Base-by-base conservation (phyloP, 2,329 filamentous ascomycete species). In the Diaporthe ilicicola region DNA sequence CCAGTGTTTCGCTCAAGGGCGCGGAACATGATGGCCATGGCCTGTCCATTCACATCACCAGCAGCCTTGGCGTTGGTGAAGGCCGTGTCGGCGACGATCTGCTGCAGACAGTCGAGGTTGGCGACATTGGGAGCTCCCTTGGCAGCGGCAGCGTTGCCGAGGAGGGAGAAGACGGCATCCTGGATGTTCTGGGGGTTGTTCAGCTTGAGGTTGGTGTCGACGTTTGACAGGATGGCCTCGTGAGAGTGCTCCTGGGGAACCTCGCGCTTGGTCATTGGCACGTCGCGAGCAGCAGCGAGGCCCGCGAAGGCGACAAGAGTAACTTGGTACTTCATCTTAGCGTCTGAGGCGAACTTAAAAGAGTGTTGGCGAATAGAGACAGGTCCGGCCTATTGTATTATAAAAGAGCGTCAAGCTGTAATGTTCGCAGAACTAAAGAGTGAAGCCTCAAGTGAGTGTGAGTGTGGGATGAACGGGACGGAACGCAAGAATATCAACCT, bases 1-100 rank as follows among this genome's bases (percentile, higher is more conserved):
- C 81, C 86, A 32, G 89, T 91, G 81, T 91, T 91, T 70, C 89
- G 85, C 83, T 91, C 90, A 27, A 89, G 78, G 39, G 85, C 82
- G 54, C 84, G 83, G 79, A 83, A 89, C 70, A 88, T 80, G 71
- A 90, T 82, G 24, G 88, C 87, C 75, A 83, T 83, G 32, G 82
- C 83, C 85, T 86, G 84, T 71, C 84, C 86, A 24, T 83, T 80
- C 32, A 89, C 78, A 78, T 90, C 85, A 39, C 82, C 83, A 61
- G 84, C 84, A 0, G 82, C 86, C 77, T 90, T 89, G 51, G 88
- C 87, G 74, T 90, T 89, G 76, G 86, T 89, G 78, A 90, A 90
- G 65, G 88, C 88, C 78, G 87, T 86, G 80, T 90, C 88, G 55
- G 88, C 88, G 19, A 83, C 83, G 62, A 82, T 84, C 82, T 89